Base-by-base conservation (phyloP, 73 alveolate species). In the Paramecium caudatum region DNA sequence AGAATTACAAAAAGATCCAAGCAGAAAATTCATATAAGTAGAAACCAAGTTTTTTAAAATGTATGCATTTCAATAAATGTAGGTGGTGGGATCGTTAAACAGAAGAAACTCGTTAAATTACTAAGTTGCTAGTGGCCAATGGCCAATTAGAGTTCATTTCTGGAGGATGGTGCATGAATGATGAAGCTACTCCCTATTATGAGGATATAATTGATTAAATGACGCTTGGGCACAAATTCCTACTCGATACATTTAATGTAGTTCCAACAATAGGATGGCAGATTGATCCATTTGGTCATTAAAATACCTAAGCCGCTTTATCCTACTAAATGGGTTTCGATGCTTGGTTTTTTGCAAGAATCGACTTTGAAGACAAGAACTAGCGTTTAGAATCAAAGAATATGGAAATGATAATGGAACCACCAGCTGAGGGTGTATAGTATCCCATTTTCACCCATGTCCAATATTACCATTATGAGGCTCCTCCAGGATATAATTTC, bases 151-250 rank as follows among this genome's bases (percentile, higher is more conserved):
- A 97, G 91, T 93, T 97, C 55, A 91, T 91, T 55, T 96, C 94
- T 82, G 99, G 98, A 13, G 99, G 99, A 5, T 97, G 99, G 99
- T 93, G 95, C 61, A 97, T 97, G 99, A 97, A 95, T 78, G 99
- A 97, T 69, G 99, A 97, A 87, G 99, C 99, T 0, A 92, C 98
- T 15, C 86, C 98, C 0, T 95, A 96, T 94, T 97, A 92, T 82
- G 98, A 95, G 70, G 99, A 97, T 74, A 82, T 96, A 61, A 94
- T 97, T 65, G 96, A 96, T 83, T 95, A 97, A 90, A 95, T 95
- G 97, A 90, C 95, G 68, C 82, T 90, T 37, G 99, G 99, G 4
- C 98, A 96, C 90, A 85, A 91, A 46, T 97, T 95, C 92, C 93
- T 97, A 43, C 36, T 84, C 91, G 96, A 95, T 39, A 95, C 92